Evolutionary conservation across 768 basidiomycete genomes (phyloP).

Genomic region (Podaxis pistillaris): DNA sequence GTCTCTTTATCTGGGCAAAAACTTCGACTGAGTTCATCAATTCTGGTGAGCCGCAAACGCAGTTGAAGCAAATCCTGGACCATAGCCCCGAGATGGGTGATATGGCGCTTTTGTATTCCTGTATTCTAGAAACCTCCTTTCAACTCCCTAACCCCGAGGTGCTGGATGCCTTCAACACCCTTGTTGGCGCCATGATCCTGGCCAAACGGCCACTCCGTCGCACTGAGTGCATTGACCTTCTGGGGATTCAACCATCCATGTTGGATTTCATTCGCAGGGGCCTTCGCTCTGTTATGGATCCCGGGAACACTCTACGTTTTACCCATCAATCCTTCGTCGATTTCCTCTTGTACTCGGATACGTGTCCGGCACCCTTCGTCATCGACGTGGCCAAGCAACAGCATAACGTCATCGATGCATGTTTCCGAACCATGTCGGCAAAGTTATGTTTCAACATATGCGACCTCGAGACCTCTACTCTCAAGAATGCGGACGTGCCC

Average conservation of each 20-base stretch:
- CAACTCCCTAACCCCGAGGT: slow-evolving; percentile 8
- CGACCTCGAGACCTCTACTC: slow-evolving; percentile 27
- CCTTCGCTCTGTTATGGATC: slow-evolving; percentile 21
- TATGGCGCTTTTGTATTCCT: slow-evolving; percentile 15
- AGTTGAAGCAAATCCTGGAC: slow-evolving; percentile 15
- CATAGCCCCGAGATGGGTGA: slow-evolving; percentile 16
- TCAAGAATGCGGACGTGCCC: slow-evolving; percentile 24
- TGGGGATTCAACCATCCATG: slow-evolving; percentile 16
- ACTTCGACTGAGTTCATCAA: slow-evolving; percentile 21
- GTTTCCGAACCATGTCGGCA: slow-evolving; percentile 26
- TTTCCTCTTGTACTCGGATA: slow-evolving; percentile 19
- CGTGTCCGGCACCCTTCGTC: slow-evolving; percentile 17
- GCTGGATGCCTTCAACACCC: slow-evolving; percentile 15
- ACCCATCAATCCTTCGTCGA: slow-evolving; percentile 28
- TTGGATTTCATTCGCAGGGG: slow-evolving; percentile 21
- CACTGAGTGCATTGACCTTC: slow-evolving; percentile 10
- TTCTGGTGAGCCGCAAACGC: slow-evolving; percentile 17
- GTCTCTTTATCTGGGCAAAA: slow-evolving; percentile 29
- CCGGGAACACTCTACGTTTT: slow-evolving; percentile 16
- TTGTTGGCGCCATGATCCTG: slow-evolving; percentile 22
- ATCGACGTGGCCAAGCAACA: slow-evolving; percentile 20
- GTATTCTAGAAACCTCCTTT: slow-evolving; percentile 21
- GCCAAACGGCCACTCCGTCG: slow-evolving; percentile 22
- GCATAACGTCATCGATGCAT: slow-evolving; percentile 19
- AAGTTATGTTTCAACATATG: slow-evolving; percentile 35